phyloP scores from a whole-genome alignment of 176 grass and related monocot genomes.

The Zoysia pacifica region DNA sequence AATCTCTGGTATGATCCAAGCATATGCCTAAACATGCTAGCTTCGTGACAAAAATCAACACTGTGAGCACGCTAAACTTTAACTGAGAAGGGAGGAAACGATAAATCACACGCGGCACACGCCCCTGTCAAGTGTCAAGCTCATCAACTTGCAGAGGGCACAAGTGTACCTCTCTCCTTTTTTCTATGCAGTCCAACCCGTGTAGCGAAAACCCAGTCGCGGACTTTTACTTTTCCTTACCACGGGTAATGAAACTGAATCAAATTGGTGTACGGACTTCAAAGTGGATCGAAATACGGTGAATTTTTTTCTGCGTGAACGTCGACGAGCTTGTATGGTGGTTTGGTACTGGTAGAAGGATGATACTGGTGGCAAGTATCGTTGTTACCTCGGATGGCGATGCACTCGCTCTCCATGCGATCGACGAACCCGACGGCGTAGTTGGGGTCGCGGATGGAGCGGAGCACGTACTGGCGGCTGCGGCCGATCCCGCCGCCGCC shows the following conservation, averaged over 20 bases:
- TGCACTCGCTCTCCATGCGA: slow-evolving; percentile 87
- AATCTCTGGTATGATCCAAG: background rate
- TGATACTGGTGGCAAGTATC: background rate
- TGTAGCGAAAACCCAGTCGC: slow-evolving; percentile 42
- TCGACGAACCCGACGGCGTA: slow-evolving; percentile 92
- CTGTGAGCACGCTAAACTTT: background rate
- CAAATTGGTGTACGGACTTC: background rate
- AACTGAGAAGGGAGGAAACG: slow-evolving; percentile 4
- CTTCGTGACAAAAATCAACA: background rate
- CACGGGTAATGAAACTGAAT: background rate
- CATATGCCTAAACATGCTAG: background rate
- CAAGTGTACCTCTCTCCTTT: background rate
- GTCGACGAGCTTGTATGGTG: background rate
- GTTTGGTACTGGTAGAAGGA: background rate
- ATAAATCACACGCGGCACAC: slow-evolving; percentile 10
- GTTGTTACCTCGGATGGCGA: slow-evolving; percentile 76
- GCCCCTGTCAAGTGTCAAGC: slow-evolving; percentile 3
- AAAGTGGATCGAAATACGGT: background rate
- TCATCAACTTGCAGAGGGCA: background rate
- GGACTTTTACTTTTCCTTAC: slow-evolving; percentile 45
- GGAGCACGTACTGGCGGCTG: slow-evolving; percentile 70
- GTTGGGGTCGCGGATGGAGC: slow-evolving; percentile 93
- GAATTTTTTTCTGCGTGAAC: background rate
- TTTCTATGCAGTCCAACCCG: slow-evolving; percentile 25
- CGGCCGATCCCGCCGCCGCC: slow-evolving; percentile 44